Conservation (phyloP, 176 grass and related monocot genomes). For the Saccharum officinarum region DNA sequence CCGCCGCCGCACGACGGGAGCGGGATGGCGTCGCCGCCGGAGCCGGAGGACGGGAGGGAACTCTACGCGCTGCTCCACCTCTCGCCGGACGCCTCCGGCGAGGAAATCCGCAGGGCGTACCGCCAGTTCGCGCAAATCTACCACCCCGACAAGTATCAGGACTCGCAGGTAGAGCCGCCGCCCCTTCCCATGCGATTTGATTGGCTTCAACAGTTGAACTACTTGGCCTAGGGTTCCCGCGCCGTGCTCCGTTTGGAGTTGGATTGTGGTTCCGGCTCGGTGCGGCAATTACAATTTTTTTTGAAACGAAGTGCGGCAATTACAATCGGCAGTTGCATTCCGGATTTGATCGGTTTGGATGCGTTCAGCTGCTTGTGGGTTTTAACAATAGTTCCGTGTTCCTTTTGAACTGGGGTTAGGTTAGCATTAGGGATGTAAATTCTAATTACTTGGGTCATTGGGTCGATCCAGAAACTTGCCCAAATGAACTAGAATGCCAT, state of each 20-base stretch:
- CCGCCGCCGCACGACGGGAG: constrained; percentile 19
- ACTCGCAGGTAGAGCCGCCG: constrained; percentile 43
- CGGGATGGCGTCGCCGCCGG: constrained; percentile 40
- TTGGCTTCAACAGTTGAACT: not conserved
- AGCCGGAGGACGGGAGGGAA: constrained; percentile 57
- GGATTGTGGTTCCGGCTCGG: constrained; percentile 3
- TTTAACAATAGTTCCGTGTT: not conserved
- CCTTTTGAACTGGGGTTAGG: not conserved
- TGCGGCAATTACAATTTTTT: not conserved
- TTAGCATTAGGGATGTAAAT: not conserved
- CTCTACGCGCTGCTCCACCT: constrained; percentile 85
- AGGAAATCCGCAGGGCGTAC: constrained; percentile 92
- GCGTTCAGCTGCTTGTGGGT: constrained; percentile 2
- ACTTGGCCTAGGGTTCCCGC: constrained; percentile 12
- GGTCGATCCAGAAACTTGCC: not conserved
- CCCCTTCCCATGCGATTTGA: not conserved
- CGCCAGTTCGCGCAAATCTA: constrained; percentile 94
- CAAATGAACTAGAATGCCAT: not conserved
- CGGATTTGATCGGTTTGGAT: constrained; percentile 1
- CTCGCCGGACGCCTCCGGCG: constrained; percentile 71
- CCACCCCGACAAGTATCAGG: constrained; percentile 90
- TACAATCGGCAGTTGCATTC: not conserved
- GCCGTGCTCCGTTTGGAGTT: not conserved
- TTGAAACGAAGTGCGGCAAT: no score
- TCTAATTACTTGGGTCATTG: not conserved